phyloP scores from a whole-genome alignment of 176 grass and related monocot species.

The Phragmites australis region DNA sequence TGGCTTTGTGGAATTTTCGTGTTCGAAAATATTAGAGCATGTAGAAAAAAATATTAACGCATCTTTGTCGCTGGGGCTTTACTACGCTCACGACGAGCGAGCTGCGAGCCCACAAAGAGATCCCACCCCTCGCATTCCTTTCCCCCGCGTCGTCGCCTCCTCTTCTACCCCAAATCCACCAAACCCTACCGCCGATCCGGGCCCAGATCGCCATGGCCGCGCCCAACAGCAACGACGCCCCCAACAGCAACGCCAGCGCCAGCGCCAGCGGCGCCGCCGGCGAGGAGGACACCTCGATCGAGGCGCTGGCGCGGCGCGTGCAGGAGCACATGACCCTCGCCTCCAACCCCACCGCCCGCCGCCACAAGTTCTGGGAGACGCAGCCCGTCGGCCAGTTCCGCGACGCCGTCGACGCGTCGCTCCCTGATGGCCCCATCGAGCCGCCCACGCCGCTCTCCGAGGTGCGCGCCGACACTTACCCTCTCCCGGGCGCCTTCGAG shows the following conservation, averaged over 20 bases:
- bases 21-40: too few species aligned
- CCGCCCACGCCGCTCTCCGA: conserved; percentile 65
- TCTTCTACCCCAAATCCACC: conserved; percentile 38
- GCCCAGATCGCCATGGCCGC: conserved; percentile 55
- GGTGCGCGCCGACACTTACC: conserved; percentile 90
- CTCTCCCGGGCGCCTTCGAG: conserved; percentile 81
- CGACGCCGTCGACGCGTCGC: conserved; percentile 57
- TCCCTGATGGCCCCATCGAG: conserved; percentile 84
- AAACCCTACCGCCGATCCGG: conserved; percentile 58
- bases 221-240: conserved; percentile 36
- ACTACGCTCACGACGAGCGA: neutral
- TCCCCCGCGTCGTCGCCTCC: conserved; percentile 19
- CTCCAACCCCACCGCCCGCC: conserved; percentile 54
- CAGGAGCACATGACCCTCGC: conserved; percentile 67
- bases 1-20: too few species aligned
- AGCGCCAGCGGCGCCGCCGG: conserved; percentile 22
- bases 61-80: neutral
- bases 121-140: conserved; percentile 36
- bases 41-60: neutral
- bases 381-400: conserved; percentile 93
- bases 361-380: conserved; percentile 98
- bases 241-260: too few species aligned
- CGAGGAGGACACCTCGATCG: conserved; percentile 55
- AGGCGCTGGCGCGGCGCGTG: conserved; percentile 68
- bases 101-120: conserved; percentile 43